phyloP scores from a whole-genome alignment of 1,284 basidiomycete genomes.

The Melampsora larici-populina region DNA sequence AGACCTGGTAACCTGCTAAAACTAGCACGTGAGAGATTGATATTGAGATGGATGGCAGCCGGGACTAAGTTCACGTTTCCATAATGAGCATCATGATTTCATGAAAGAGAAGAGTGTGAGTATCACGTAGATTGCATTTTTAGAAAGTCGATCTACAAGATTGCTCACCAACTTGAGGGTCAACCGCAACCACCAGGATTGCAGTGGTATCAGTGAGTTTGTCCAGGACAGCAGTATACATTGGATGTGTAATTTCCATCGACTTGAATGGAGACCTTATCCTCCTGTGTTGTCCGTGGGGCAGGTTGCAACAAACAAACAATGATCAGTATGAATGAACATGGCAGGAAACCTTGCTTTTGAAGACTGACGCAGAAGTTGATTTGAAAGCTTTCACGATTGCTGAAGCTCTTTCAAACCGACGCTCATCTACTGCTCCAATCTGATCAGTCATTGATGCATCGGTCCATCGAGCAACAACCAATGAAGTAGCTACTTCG shows the following conservation, averaged over 20 bases:
- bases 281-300: constrained; percentile 39
- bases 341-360: neutral
- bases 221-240: constrained; percentile 85
- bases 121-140: neutral
- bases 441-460: constrained; percentile 51
- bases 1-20: constrained; percentile 33
- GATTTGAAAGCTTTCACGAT: constrained; percentile 93
- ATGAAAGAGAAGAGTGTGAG: neutral
- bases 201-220: constrained; percentile 92
- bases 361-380: constrained; percentile 68
- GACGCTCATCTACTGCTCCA: constrained; percentile 67
- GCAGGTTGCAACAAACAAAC: neutral
- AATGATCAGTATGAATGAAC: neutral
- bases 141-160: neutral
- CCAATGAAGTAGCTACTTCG: constrained; percentile 93
- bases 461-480: constrained; percentile 64
- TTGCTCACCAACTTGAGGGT: constrained; percentile 74
- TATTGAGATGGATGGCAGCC: constrained; percentile 37
- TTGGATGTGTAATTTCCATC: constrained; percentile 51
- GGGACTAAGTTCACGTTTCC: constrained; percentile 1
- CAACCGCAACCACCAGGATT: constrained; percentile 80
- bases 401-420: constrained; percentile 93
- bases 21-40: constrained; percentile 23
- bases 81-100: too few species aligned
- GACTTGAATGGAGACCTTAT: constrained; percentile 50